A percentile compares a stretch with the other conserved stretches of the same genome.
Conservation (phyloP, 108 stramenopile species). For the Aurantiochytrium sp. region DNA sequence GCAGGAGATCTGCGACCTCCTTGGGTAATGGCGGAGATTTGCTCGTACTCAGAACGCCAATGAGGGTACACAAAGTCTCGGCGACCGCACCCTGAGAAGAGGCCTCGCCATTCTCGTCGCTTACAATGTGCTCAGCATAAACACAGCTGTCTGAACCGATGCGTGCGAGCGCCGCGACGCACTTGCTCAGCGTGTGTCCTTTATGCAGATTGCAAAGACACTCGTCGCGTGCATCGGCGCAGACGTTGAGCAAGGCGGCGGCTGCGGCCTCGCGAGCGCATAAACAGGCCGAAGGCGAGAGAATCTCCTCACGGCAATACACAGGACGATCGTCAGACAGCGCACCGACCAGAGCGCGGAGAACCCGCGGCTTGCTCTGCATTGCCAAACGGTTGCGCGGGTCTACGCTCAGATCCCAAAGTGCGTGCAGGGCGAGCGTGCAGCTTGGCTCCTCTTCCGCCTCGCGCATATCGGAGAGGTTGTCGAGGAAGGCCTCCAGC, state of each 20-base stretch:
- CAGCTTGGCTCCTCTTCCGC: not conserved
- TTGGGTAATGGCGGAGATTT: not conserved
- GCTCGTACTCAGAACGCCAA: not conserved
- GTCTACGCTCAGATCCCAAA: not conserved
- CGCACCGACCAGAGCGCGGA: not conserved
- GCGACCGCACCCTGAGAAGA: not conserved
- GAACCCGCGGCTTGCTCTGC: not conserved
- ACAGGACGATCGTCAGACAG: not conserved
- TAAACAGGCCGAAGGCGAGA: too few species aligned
- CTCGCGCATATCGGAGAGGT: not conserved
- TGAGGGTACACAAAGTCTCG: not conserved
- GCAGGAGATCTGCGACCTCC: not conserved
- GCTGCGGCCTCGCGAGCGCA: not conserved
- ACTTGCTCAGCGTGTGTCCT: not conserved
- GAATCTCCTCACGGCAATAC: not conserved
- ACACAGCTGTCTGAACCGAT: not conserved
- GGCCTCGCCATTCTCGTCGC: too few species aligned
- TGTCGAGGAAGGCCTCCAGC: not conserved
- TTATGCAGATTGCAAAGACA: not conserved
- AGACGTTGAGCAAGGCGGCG: not conserved
- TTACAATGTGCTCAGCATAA: too few species aligned
- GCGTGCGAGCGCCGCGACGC: not conserved
- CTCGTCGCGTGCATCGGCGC: not conserved
- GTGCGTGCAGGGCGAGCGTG: not conserved
- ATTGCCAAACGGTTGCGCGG: not conserved